Evolutionary conservation across 2,329 filamentous ascomycete species (phyloP), one percentile per base, ranked within the genome.

Genomic region (Aspergillus ochraceus): DNA sequence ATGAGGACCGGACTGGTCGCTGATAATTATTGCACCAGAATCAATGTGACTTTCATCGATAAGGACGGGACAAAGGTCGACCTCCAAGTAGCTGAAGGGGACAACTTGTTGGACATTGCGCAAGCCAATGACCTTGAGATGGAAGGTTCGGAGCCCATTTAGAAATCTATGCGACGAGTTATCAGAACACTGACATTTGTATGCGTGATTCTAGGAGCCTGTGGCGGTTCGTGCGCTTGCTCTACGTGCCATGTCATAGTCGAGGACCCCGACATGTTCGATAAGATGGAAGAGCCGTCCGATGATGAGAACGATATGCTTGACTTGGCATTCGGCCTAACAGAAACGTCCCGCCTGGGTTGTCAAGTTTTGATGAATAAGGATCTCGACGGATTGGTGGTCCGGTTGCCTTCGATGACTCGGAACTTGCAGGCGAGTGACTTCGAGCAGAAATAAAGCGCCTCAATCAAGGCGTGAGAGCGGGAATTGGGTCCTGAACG

Each of bases 61-160:
- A 97, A 98, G 78, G 92, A 97, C 20, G 88, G 88, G 54, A 81
- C 86, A 30, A 83, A 88, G 66, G 84, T 91, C 75, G 91, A 89
- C 61, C 86, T 97, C 70, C 87, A 89, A 60, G 94, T 97, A 9
- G 82, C 86, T 14, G 87, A 90, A 68, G 95, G 95, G 53, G 92
- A 97, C 77, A 99, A 99, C 76, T 82, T 99, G 56, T 84, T 99
- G 57, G 94, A 98, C 71, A 94, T 99, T 71, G 95, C 94, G 22
- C 94, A 97, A 75, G 91, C 90, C 50, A 86, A 98, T 76, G 94
- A 98, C 72, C 81, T 99, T 47, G 95, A 99, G 76, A 98, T 99
- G 94, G 95, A 99, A 82, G 93, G 86, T 85, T 73, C 61, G 77
- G 68, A 54, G 11, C n/a, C 14, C 49, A 26, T 24, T 32, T 46